Evolutionary conservation across 331 rosid species (phyloP).

Genomic region (Malus hybrid): DNA sequence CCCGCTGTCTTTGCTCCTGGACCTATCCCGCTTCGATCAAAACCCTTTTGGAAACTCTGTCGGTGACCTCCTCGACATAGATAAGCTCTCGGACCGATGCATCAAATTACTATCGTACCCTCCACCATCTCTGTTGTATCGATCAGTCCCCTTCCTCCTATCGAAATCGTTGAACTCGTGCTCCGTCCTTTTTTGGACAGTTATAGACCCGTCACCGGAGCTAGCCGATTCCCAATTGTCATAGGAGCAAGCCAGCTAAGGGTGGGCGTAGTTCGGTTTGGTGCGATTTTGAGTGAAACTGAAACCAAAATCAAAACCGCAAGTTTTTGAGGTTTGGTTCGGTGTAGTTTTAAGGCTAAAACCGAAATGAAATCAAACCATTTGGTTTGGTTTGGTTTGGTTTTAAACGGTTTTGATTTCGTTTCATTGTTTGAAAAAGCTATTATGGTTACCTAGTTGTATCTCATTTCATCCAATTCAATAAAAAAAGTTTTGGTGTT

Average conservation of each 20-base stretch:
- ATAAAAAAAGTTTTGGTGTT: too few relatives aligned
- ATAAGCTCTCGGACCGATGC: slow-evolving; percentile 83
- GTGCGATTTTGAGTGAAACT: too few relatives aligned
- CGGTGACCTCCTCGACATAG: slow-evolving; percentile 21
- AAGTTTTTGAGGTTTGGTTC: too few relatives aligned
- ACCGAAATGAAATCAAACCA: too few relatives aligned
- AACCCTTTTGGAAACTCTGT: slow-evolving; percentile 84
- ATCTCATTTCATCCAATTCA: too few relatives aligned
- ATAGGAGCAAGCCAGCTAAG: slow-evolving; percentile 9
- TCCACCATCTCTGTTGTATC: slow-evolving; percentile 33
- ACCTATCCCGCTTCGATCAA: slow-evolving; percentile 78
- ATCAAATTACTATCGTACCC: slow-evolving; percentile 54
- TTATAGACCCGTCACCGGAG: slow-evolving; percentile 20
- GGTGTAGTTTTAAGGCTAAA: too few relatives aligned
- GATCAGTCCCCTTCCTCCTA: slow-evolving; percentile 70
- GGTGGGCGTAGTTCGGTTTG: too few relatives aligned
- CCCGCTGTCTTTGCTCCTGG: slow-evolving; percentile 65
- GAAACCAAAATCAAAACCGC: too few relatives aligned
- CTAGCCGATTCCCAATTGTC: slow-evolving; percentile 45
- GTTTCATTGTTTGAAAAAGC: too few relatives aligned
- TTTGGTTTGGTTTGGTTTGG: too few relatives aligned
- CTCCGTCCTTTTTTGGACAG: slow-evolving; percentile 66
- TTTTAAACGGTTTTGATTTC: too few relatives aligned
- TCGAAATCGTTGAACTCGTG: slow-evolving; percentile 70
- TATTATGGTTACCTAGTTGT: too few relatives aligned